Percentiles rank a stretch among this genome's conserved stretches.
These are phyloP conservation scores for Kwoniella europaea DNA, from an alignment of 768 basidiomycete genomes.

Conservation along the genomic window DNA sequence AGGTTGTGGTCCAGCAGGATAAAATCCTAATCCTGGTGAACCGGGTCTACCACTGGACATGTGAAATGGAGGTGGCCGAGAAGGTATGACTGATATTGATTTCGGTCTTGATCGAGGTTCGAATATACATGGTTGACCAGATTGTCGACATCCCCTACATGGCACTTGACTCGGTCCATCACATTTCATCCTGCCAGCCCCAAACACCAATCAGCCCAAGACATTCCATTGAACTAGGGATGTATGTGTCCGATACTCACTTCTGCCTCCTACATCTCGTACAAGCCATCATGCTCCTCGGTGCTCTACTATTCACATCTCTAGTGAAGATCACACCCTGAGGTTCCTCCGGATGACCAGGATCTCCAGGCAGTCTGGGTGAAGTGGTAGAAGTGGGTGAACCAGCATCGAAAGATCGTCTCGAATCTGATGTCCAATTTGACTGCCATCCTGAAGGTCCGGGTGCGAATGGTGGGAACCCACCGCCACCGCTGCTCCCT, in stretches of 20 bases:
- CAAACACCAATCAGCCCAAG: background rate
- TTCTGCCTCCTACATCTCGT: conserved; percentile 38
- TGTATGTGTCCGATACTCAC: conserved; percentile 11
- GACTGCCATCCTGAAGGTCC: conserved; percentile 36
- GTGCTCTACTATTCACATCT: conserved; percentile 29
- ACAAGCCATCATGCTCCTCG: conserved; percentile 43
- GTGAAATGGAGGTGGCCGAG: conserved; percentile 45
- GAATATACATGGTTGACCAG: conserved; percentile 47
- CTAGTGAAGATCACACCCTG: conserved; percentile 24
- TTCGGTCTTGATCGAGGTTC: conserved; percentile 51
- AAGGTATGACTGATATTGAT: conserved; percentile 49
- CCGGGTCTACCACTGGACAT: conserved; percentile 33
- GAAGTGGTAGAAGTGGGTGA: conserved; percentile 23
- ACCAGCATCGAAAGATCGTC: conserved; percentile 30
- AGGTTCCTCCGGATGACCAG: conserved; percentile 17
- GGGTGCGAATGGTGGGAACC: conserved; percentile 26
- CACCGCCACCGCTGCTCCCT: conserved; percentile 3
- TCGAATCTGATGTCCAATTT: conserved; percentile 16
- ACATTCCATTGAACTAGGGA: background rate
- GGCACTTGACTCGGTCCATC: conserved; percentile 49
- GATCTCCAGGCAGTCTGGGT: conserved; percentile 9
- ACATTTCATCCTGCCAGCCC: conserved; percentile 49
- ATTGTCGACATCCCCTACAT: conserved; percentile 50
- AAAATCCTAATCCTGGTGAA: conserved; percentile 39
- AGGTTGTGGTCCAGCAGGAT: conserved; percentile 45